Base-by-base conservation (phyloP, 2,329 filamentous ascomycete species). In the Zymoseptoria passerinii region DNA sequence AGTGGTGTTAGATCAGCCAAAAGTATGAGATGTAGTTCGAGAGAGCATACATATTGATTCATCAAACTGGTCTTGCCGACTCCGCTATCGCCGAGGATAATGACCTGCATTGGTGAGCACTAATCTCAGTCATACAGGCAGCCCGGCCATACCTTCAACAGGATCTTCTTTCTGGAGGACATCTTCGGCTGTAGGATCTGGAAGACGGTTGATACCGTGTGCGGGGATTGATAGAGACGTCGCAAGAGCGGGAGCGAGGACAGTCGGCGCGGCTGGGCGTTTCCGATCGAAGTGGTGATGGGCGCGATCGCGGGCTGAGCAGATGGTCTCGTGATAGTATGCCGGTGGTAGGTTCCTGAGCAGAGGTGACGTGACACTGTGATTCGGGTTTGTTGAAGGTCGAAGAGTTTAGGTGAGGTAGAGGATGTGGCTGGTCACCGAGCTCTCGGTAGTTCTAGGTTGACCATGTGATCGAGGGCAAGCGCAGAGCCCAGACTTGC, bases 41-140 rank as follows among this genome's bases (percentile, higher is more conserved):
- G 48, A 28, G 5, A 52, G 69, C 89, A 75, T 85, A 97, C 94
- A 89, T 97, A 99, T 97, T 99, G 94, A 80, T 99, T 99, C 94
- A 99, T 99, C 84, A 99, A 86, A 77, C 91, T 96, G 62, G 94
- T 99, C 83, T 99, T 99, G 75, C 94, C 94, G 63, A 99, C 94
- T 78, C 94, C 94, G 77, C 92, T 97, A 77, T 99, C 94, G 70
- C 94, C 94, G 68, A 99, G 87, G 78, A 99, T 97, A 72, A 99
- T 99, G 72, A 99, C 92, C 92, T 97, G 70, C 59, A 9, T 52
- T 54, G 35, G 59, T 67, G 49, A 63, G 62, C 55, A 56, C 35
- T 44, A 13, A 44, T 44, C 13, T 44, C 35, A 16, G 13, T 6
- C 35, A 44, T 16, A 64, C 50, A 66, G 64, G 50, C 53, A 59